Conservation (phyloP, 2,329 filamentous ascomycete genomes). For the Colletotrichum tanaceti region DNA sequence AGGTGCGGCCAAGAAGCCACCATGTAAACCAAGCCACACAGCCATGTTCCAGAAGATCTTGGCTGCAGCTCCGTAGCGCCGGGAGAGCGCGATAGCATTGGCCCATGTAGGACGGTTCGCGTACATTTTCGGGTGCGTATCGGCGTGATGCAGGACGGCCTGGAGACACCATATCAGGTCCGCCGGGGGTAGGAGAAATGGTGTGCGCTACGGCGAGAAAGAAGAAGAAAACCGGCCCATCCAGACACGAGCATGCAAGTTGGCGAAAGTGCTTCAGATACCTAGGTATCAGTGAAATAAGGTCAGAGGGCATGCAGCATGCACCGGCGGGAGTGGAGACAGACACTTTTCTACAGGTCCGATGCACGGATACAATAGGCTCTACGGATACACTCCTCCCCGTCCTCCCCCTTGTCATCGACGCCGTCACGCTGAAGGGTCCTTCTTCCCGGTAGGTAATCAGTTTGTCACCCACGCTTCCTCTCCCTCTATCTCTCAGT, state of each 20-base stretch:
- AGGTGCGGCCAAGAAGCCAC: constrained; percentile 30
- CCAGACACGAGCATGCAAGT: no score
- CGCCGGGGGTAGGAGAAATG: background rate
- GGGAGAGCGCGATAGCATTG: constrained; percentile 19
- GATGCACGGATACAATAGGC: no score
- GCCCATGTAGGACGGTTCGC: constrained; percentile 1
- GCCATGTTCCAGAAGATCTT: constrained; percentile 38
- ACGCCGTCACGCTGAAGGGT: background rate
- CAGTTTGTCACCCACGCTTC: no score
- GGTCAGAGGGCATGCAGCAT: constrained; percentile 5
- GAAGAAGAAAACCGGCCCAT: no score
- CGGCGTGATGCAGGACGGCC: background rate
- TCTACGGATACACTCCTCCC: background rate
- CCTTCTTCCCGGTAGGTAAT: no score
- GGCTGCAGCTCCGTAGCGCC: constrained; percentile 36
- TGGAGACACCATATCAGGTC: background rate
- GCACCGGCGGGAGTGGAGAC: background rate
- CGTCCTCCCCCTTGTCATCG: background rate
- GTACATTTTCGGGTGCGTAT: background rate
- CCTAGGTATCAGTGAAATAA: no score
- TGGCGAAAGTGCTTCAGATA: no score
- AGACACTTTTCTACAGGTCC: background rate
- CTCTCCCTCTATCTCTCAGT: background rate
- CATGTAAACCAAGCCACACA: constrained; percentile 35
- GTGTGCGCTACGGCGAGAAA: no score